Percentiles rank a stretch among this genome's conserved stretches.
phyloP scores from a whole-genome alignment of 345 rosid genomes.

The Geranium brycei region DNA sequence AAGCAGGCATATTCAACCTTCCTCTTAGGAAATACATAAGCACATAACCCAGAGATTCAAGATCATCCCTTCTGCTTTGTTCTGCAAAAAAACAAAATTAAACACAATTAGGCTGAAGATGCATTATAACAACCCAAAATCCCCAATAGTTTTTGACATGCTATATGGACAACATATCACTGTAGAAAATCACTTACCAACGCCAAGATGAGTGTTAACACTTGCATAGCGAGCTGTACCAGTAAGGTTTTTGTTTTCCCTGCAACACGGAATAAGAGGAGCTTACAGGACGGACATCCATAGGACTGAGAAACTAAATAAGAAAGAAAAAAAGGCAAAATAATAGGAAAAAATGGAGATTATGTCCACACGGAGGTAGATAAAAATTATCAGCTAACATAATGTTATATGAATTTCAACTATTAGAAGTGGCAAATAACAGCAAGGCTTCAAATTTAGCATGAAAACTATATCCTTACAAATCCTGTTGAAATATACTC shows the following conservation, averaged over 20 bases:
- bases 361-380: too few species aligned
- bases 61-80: slow-evolving; percentile 98
- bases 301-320: too few species aligned
- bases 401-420: too few species aligned
- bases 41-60: slow-evolving; percentile 97
- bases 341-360: too few species aligned
- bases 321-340: too few species aligned
- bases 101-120: slow-evolving; percentile 2
- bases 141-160: neutral
- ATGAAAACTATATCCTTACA: too few species aligned
- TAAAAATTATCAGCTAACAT: too few species aligned
- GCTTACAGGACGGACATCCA: too few species aligned
- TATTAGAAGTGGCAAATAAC: too few species aligned
- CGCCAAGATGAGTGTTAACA: slow-evolving; percentile 93
- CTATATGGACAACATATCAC: too few species aligned
- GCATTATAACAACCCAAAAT: neutral
- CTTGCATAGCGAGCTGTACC: slow-evolving; percentile 98
- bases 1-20: slow-evolving; percentile 34
- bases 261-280: slow-evolving; percentile 9
- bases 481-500: too few species aligned
- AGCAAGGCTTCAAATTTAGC: too few species aligned
- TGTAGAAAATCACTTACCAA: slow-evolving; percentile 42
- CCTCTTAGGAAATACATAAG: slow-evolving; percentile 94
- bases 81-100: slow-evolving; percentile 34
- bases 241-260: slow-evolving; percentile 93